Conservation (phyloP, 169 alveolate genomes). For the Plasmodium berghei region DNA sequence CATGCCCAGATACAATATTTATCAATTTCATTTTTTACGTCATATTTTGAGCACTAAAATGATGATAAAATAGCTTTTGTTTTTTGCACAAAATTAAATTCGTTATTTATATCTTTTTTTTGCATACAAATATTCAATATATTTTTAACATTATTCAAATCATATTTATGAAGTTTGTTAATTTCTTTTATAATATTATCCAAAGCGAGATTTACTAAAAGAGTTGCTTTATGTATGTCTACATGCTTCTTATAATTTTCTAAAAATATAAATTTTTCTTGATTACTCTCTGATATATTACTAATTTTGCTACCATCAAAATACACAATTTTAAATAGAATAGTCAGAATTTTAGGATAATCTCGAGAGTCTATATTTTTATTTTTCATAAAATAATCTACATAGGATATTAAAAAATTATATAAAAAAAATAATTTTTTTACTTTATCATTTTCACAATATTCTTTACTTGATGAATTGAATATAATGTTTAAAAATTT, state of each 20-base stretch:
- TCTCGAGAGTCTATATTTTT: constrained; percentile 58
- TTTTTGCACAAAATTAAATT: constrained; percentile 5
- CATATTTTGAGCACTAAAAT: neutral
- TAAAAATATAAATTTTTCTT: no score
- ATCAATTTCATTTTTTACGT: no score
- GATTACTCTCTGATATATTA: no score
- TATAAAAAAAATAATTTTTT: constrained; percentile 19
- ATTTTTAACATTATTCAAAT: constrained; percentile 22
- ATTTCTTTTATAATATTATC: constrained; percentile 14
- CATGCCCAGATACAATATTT: no score
- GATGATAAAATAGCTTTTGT: constrained; percentile 16
- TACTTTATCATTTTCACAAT: neutral
- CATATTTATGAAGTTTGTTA: constrained; percentile 30
- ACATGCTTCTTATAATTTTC: neutral
- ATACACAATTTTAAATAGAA: constrained; percentile 15
- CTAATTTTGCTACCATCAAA: neutral
- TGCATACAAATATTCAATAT: neutral
- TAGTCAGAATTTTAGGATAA: constrained; percentile 61
- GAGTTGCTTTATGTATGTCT: neutral
- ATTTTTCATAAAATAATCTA: constrained; percentile 43
- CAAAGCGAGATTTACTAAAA: constrained; percentile 3
- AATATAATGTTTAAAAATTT: constrained; percentile 34
- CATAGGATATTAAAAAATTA: constrained; percentile 31
- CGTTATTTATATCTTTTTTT: neutral
- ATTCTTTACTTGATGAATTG: neutral